Evolutionary conservation across 2,329 filamentous ascomycete species (phyloP).

Genomic region (Alternaria consortialis): DNA sequence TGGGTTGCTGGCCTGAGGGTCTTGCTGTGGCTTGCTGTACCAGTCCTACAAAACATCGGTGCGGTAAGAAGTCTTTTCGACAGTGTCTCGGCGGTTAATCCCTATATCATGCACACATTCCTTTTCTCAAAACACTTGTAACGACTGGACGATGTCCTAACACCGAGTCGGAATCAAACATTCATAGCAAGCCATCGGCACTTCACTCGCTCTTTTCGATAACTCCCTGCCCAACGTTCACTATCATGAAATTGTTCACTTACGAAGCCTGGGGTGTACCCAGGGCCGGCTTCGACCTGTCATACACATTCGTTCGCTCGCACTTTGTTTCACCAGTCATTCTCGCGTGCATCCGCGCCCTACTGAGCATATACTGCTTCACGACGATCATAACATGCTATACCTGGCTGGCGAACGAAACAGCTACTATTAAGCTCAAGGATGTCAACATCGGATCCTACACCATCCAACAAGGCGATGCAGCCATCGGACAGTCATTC

Average conservation of each 20-base stretch:
- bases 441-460: conserved; percentile 53
- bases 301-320: conserved; percentile 78
- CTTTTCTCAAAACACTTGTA: neutral
- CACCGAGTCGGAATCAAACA: neutral
- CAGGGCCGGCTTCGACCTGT: conserved; percentile 48
- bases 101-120: neutral
- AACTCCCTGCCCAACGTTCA: neutral
- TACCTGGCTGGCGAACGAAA: conserved; percentile 58
- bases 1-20: neutral
- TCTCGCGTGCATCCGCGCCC: conserved; percentile 65
- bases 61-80: neutral
- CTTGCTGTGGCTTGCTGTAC: neutral
- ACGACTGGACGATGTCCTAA: neutral
- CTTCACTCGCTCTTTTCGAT: neutral
- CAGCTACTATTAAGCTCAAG: conserved; percentile 30
- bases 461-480: conserved; percentile 67
- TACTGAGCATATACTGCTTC: conserved; percentile 69
- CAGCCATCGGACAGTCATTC: conserved; percentile 68
- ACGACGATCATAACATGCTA: conserved; percentile 72
- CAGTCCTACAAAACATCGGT: neutral
- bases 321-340: conserved; percentile 73
- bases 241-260: conserved; percentile 25
- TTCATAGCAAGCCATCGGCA: conserved; percentile 4
- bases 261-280: conserved; percentile 33
- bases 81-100: neutral